Evolutionary conservation across 345 rosid genomes (phyloP), one percentile per base, ranked within the genome.

Genomic region (Aquilaria malaccensis): DNA sequence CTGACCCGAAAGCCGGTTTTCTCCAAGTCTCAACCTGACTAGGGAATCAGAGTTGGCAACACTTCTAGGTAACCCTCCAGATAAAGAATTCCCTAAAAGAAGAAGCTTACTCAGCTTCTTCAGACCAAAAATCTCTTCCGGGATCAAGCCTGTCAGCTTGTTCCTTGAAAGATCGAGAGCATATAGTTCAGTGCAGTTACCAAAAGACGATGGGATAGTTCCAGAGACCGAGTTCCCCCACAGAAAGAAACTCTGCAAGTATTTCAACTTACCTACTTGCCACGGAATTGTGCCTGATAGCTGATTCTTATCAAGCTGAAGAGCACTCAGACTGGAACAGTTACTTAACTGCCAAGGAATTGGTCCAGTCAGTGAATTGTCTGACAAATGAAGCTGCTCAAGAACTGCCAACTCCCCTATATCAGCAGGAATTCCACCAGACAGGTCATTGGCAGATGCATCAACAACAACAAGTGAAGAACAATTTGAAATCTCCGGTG

Each of bases 301-400:
- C 59, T 81, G 84, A 74, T 93, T 93, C 75, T 93, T 93, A 66
- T 89, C 97, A 30, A 93, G 90, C 91, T 87, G 98, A 67, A 93
- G 79, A 50, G 95, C 82, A 60, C 88, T 87, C 58, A 93, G 76
- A 70, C 88, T 89, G 4, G 90, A 79, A 64, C 98, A 93, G 67
- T 93, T 93, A 74, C 97, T 79, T 66, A 93, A 13, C 75, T 83
- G 82, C 83, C 79, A 75, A 14, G 98, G 97, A 70, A 93, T 89
- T 56, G 61, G 69, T 56, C 96, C 95, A 0, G 73, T 81, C 7
- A 93, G 69, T 13, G 72, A 69, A 66, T 93, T 93, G 81, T 93
- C 98, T 12, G 98, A 93, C 80, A 93, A 70, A 64, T 93, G 96
- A 67, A 93, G 97, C 77, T 93, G 97, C 76, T 93, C 98, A 50